Evolutionary conservation across 305 asterid species (phyloP), one percentile per base, ranked within the genome.

Genomic region (Fraxinus nigra): DNA sequence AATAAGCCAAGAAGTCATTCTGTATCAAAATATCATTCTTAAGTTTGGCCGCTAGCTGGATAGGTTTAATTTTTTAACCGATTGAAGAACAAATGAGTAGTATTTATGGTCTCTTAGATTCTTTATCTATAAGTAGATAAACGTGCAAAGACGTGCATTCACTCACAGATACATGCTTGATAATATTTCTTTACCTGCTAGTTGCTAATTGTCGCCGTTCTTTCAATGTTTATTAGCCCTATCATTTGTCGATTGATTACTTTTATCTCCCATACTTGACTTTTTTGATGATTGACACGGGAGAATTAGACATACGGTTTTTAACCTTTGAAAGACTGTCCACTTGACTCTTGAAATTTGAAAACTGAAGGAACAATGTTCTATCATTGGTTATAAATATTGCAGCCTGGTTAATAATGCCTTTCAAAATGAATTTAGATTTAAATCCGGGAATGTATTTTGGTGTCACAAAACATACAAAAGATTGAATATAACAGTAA

Each of bases 11-110:
- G 77, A 38, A 75, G 67, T 43, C 79, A 22, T 72, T 51, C 43
- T 80, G 46, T 1, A 8, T 11, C 74, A 24, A 67, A 28, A 14
- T 40, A 79, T 38, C 76, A 69, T 43, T 69, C 78, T 33, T 80
- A 51, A 61, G 40, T 73, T 73, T 73, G 79, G 75, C 65, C 56
- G 79, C 79, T 22, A 51, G 54, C 43, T 59, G 56, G 24, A 69
- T 73, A 26, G 0, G 54, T n/a, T 65, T 76, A 16, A 18, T 59
- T 77, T 26, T 26, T 33, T 33, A 72, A 61, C 51, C 72, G 32
- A 26, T 35, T 59, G 28, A 37, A 30, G 48, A 75, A 10, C 33
- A 54, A 40, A 34, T 37, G 37, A 7, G 20, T 48, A 8, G 61
- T 20, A 72, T 14, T 22, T 32, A 72, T 54, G n/a, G 40, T 35